Evolutionary conservation across 176 grass and related monocot species (phyloP).

Genomic region (Phyllostachys edulis): DNA sequence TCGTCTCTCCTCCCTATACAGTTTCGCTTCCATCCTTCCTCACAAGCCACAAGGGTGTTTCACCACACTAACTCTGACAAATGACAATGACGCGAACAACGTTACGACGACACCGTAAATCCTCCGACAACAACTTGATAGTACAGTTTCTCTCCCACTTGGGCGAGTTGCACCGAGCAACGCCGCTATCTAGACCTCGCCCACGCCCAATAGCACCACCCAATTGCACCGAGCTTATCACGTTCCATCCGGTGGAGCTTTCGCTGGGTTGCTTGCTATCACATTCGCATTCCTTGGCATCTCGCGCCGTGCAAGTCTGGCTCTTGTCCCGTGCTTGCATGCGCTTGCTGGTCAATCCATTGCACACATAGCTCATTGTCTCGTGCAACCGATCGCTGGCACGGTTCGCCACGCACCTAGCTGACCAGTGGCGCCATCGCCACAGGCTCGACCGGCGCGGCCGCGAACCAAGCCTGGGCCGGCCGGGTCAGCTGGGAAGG

Average conservation of each 20-base stretch:
- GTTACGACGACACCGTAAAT: not conserved
- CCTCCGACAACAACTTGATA: slow-evolving; percentile 4
- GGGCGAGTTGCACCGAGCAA: slow-evolving; percentile 37
- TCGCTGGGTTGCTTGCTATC: slow-evolving; percentile 5
- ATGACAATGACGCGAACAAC: slow-evolving; percentile 10
- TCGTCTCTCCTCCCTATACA: slow-evolving; percentile 34
- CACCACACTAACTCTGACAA: not conserved
- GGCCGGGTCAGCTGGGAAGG: slow-evolving; percentile 38
- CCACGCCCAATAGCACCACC: slow-evolving; percentile 7
- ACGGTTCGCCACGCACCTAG: slow-evolving; percentile 26
- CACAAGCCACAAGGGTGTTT: not conserved
- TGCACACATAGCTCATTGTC: not conserved
- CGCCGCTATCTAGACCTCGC: not conserved
- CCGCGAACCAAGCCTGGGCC: slow-evolving; percentile 36
- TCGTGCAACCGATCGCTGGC: not conserved
- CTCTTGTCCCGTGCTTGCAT: not conserved
- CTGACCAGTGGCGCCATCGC: slow-evolving; percentile 42
- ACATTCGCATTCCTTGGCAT: slow-evolving; percentile 8
- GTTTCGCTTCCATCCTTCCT: not conserved
- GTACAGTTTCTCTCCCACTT: slow-evolving; percentile 14
- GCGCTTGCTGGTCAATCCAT: not conserved
- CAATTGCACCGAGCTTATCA: slow-evolving; percentile 42
- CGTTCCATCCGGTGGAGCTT: slow-evolving; percentile 25
- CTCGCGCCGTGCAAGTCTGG: slow-evolving; percentile 14
- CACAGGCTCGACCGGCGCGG: slow-evolving; percentile 40